These are phyloP conservation scores for Aspergillus caelatus DNA, from an alignment of 2,329 filamentous ascomycete species.

Conservation along the genomic window DNA sequence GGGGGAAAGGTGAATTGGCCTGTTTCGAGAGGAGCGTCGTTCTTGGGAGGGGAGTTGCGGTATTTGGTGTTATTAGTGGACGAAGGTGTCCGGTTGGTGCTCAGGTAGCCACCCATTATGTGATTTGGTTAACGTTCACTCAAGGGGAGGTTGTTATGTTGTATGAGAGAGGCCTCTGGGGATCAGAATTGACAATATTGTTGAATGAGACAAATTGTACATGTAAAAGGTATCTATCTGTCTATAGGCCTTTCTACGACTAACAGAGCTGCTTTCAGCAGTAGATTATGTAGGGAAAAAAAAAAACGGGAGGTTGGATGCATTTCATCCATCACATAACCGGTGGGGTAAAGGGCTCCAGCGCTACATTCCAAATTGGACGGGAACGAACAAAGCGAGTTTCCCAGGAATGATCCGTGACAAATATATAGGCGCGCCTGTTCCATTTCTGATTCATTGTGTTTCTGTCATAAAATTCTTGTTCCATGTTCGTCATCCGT, in stretches of 20 bases:
- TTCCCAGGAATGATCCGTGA: too few relatives aligned
- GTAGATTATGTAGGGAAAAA: too few relatives aligned
- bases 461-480: not conserved
- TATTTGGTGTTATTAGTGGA: not conserved
- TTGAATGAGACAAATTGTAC: not conserved
- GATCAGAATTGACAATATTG: not conserved
- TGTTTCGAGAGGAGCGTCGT: not conserved
- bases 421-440: too few relatives aligned
- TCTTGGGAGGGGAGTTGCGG: not conserved
- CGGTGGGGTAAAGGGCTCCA: too few relatives aligned
- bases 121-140: not conserved
- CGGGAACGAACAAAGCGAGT: too few relatives aligned
- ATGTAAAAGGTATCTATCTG: too few relatives aligned
- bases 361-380: not conserved
- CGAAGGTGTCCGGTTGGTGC: not conserved
- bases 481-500: not conserved
- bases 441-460: too few relatives aligned
- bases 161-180: too few relatives aligned
- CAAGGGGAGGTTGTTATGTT: not conserved
- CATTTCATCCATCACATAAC: too few relatives aligned
- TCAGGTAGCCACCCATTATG: not conserved
- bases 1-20: slow-evolving; percentile 12
- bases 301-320: too few relatives aligned
- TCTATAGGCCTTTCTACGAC: too few relatives aligned
- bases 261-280: too few relatives aligned